Base-by-base conservation (phyloP, 2,329 filamentous ascomycete genomes). In the Trichoderma atroviride region DNA sequence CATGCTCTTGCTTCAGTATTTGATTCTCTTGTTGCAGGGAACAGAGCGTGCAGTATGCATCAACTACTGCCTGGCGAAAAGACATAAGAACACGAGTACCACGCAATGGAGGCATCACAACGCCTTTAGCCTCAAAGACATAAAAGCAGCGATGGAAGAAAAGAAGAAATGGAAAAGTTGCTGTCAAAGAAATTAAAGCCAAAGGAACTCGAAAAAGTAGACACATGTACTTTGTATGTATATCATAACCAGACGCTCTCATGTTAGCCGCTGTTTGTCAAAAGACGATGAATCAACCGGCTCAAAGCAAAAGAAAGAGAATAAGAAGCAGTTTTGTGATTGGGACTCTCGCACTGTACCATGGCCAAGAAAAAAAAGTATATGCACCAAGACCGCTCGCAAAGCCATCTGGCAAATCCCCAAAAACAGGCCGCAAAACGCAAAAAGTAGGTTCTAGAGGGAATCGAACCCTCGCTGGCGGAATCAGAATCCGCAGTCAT, bases 401-500 rank as follows among this genome's bases (percentile, higher is more conserved):
- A 19, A 19, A 43, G 37, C 37, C 37, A 19, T 43, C 37, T 5
- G 5, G 5, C 37, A 43, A 43, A 43, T 1, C 16, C 16, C 3
- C 37, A 7, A 22, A 10, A 11, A 22, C 19, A 11, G 7, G 6
- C n/a, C n/a, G 2, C 37, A 53, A 53, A 29, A 29, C 1, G 10
- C 53, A 56, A 62, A 56, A 35, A 62, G 56, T n/a, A 68, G 66
- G 66, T 68, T 55, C 69, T 43, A 65, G 69, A 35, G 69, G 69
- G 69, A 70, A 59, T 70, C 69, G 69, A 70, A 70, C 69, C 69
- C 69, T 70, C 69, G 69, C 69, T 70, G 69, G 65, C 69, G 69
- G 69, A 70, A 70, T 70, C 69, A 70, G 69, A 70, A 70, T 70
- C 69, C 69, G 69, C 65, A 70, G 69, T 70, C 69, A 70, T 70